These are phyloP conservation scores for Penicillium verhagenii DNA, from an alignment of 495 filamentous ascomycete genomes.

Conservation along the genomic window DNA sequence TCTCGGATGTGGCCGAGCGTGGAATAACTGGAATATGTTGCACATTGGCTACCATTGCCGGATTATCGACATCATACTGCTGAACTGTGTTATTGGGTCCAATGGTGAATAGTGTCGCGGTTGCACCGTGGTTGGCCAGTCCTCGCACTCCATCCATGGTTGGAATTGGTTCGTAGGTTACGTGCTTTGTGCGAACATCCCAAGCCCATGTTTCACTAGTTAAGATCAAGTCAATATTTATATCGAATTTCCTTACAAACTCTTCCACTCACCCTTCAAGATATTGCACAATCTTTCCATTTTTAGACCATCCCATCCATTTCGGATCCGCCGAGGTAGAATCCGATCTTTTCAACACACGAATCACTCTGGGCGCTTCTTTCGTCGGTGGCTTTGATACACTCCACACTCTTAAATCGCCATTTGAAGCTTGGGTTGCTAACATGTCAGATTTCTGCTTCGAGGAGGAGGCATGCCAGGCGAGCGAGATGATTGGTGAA, in stretches of 20 bases:
- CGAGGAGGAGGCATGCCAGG: conserved; percentile 97
- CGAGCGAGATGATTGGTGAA: conserved; percentile 83
- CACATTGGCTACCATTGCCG: conserved; percentile 75
- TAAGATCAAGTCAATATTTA: conserved; percentile 10
- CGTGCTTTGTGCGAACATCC: conserved; percentile 96
- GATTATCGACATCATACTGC: conserved; percentile 88
- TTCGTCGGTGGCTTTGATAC: conserved; percentile 79
- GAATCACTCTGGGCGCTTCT: conserved; percentile 78
- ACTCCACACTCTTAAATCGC: conserved; percentile 95
- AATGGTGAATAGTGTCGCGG: conserved; percentile 88
- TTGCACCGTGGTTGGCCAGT: conserved; percentile 83
- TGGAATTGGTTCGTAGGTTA: conserved; percentile 82
- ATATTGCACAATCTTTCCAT: conserved; percentile 91
- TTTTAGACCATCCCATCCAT: conserved; percentile 98
- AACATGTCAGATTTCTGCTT: conserved; percentile 99
- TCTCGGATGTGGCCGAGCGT: conserved; percentile 77
- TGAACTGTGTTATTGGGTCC: conserved; percentile 86
- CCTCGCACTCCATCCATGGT: conserved; percentile 79
- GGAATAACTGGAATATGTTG: conserved; percentile 75
- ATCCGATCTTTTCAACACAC: conserved; percentile 79
- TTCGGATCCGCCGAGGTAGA: conserved; percentile 70
- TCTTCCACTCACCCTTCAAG: conserved; percentile 73
- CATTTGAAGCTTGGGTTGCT: conserved; percentile 86
- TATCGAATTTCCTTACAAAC: neutral
- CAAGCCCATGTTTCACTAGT: conserved; percentile 85